These are phyloP conservation scores for Euphorbia celastroides DNA, from an alignment of 441 rosid species.

Conservation along the genomic window DNA sequence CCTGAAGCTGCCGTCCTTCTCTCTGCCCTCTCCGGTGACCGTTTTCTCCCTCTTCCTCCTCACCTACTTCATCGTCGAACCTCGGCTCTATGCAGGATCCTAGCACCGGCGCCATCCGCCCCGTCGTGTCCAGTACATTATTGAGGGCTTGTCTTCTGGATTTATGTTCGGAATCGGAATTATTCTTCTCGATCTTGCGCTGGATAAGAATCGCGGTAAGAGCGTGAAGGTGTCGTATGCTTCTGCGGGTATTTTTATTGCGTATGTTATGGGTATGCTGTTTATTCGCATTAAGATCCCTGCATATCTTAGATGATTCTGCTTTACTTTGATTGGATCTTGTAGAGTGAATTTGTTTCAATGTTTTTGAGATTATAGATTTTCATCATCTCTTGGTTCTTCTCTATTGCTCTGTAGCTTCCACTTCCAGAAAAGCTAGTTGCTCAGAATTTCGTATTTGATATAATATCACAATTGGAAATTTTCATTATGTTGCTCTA, in stretches of 20 bases:
- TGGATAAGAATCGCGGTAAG: slow-evolving; percentile 76
- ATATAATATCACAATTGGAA: neutral
- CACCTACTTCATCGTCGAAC: slow-evolving; percentile 92
- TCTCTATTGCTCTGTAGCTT: neutral
- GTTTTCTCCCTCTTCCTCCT: slow-evolving; percentile 71
- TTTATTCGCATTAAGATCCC: slow-evolving; percentile 97
- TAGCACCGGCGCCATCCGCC: slow-evolving; percentile 68
- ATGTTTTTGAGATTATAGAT: neutral
- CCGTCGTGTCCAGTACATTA: slow-evolving; percentile 94
- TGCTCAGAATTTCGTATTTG: neutral
- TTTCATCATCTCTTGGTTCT: neutral
- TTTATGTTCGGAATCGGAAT: slow-evolving; percentile 93
- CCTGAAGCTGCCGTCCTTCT: slow-evolving; percentile 68
- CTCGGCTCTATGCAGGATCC: slow-evolving; percentile 90
- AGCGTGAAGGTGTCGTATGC: slow-evolving; percentile 73
- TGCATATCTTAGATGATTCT: slow-evolving; percentile 60
- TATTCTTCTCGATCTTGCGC: slow-evolving; percentile 73
- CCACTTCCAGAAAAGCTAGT: neutral
- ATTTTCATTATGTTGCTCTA: neutral
- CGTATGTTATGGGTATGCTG: slow-evolving; percentile 88
- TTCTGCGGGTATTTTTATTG: slow-evolving; percentile 67
- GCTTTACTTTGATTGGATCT: neutral
- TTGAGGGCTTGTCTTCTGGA: slow-evolving; percentile 91
- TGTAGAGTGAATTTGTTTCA: neutral
- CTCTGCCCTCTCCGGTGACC: slow-evolving; percentile 84